These are phyloP conservation scores for Pythium monospermum DNA, from an alignment of 352 stramenopile genomes.

Conservation along the genomic window DNA sequence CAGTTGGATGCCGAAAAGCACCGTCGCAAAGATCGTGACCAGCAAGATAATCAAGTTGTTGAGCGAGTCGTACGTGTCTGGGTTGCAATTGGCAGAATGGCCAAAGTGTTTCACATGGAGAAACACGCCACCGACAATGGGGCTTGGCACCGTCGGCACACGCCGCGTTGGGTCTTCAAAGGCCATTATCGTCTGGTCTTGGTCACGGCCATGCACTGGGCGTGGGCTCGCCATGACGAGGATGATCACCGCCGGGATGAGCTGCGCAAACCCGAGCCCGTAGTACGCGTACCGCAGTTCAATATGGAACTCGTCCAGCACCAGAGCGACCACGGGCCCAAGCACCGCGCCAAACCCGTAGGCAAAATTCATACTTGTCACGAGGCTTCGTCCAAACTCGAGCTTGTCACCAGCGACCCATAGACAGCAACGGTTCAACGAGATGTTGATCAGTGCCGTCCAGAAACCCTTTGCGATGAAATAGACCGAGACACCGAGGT, in stretches of 20 bases:
- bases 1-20: slow-evolving; percentile 75
- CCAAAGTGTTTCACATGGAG: slow-evolving; percentile 73
- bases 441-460: slow-evolving; percentile 73
- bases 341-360: slow-evolving; percentile 62
- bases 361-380: slow-evolving; percentile 70
- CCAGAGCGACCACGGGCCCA: slow-evolving; percentile 40
- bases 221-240: slow-evolving; percentile 32
- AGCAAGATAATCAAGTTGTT: slow-evolving; percentile 84
- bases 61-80: slow-evolving; percentile 75
- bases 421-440: slow-evolving; percentile 70
- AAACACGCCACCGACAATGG: slow-evolving; percentile 79
- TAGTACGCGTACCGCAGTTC: slow-evolving; percentile 60
- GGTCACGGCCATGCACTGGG: slow-evolving; percentile 42
- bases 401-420: slow-evolving; percentile 68
- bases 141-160: slow-evolving; percentile 73
- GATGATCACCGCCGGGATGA: slow-evolving; percentile 42
- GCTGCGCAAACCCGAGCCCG: slow-evolving; percentile 36
- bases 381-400: slow-evolving; percentile 56
- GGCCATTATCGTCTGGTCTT: slow-evolving; percentile 55
- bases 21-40: slow-evolving; percentile 72
- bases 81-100: slow-evolving; percentile 66
- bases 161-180: slow-evolving; percentile 70
- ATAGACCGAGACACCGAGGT: slow-evolving; percentile 56
- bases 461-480: slow-evolving; percentile 76
- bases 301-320: slow-evolving; percentile 40